These are phyloP conservation scores for Erythrophleum ivorense DNA, from an alignment of 331 rosid genomes.

Conservation along the genomic window DNA sequence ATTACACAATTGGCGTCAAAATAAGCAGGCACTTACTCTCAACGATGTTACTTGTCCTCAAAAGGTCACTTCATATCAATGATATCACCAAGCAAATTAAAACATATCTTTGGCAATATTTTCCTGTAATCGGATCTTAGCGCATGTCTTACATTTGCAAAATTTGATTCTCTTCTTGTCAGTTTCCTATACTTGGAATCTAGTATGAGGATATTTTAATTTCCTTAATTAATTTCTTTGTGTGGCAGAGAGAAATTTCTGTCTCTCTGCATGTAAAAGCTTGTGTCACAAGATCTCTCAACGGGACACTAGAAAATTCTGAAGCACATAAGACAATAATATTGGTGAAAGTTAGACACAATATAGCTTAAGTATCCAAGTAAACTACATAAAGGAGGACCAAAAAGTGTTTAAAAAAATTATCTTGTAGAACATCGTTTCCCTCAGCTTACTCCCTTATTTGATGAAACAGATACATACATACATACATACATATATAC, in stretches of 20 bases:
- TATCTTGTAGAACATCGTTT: background rate
- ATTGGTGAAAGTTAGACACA: slow-evolving; percentile 36
- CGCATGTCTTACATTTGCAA: slow-evolving; percentile 54
- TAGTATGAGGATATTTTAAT: background rate
- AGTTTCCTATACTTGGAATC: slow-evolving; percentile 46
- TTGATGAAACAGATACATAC: slow-evolving; percentile 7
- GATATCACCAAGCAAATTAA: slow-evolving; percentile 41
- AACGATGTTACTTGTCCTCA: slow-evolving; percentile 57
- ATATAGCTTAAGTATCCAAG: slow-evolving; percentile 54
- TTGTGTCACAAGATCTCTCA: slow-evolving; percentile 49
- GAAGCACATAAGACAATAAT: slow-evolving; percentile 37
- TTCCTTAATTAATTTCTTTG: background rate
- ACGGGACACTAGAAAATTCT: slow-evolving; percentile 43
- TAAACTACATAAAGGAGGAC: slow-evolving; percentile 36
- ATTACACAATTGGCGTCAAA: slow-evolving; percentile 35
- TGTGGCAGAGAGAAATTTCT: slow-evolving; percentile 21
- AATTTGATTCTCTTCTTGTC: slow-evolving; percentile 60
- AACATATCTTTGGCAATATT: slow-evolving; percentile 40
- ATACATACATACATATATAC: too few relatives aligned
- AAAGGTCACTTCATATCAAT: slow-evolving; percentile 48
- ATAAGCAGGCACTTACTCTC: slow-evolving; percentile 44
- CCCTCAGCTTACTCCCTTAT: slow-evolving; percentile 47
- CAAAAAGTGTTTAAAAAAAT: background rate
- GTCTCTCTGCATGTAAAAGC: slow-evolving; percentile 43
- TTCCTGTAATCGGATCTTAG: slow-evolving; percentile 47